Evolutionary conservation across 148 eudicot genomes (phyloP), one percentile per base, ranked within the genome.

Genomic region (Dianthus caryophyllus): DNA sequence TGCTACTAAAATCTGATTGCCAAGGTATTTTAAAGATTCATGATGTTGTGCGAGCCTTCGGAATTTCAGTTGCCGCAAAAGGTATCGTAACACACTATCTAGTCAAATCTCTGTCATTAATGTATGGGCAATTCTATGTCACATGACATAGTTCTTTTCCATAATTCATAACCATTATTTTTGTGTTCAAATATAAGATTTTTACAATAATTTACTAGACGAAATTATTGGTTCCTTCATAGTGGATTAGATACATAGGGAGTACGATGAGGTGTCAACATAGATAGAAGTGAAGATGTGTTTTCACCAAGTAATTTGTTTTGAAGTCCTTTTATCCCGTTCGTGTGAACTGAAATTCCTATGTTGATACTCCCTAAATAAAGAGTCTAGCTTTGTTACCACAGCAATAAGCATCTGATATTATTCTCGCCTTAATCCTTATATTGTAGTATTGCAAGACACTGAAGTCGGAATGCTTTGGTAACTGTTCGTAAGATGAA

Each of bases 11-110:
- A 0, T 25, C 6, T 55, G 25, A 33, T 8, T 0, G 12, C 58
- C 3, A 1, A 7, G 56, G 38, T 15, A 0, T 39, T 43, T 22
- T 68, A 14, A 55, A 27, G 3, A 56, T 68, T 18, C 63, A 41
- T 22, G 59, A 51, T 50, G 36, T 61, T 15, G 59, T 60, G 6
- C 48, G 73, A 10, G 65, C 21, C n/a, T 59, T 33, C 22, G 30
- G 33, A 39, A 51, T 33, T 4, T 66, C 49, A 1, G 4, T 68
- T 17, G 41, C 62, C 5, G 27, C 24, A 1, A n/a, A 56, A 68
- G 57, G 58, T 51, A 2, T 17, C 18, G 21, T n/a, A n/a, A 8
- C 48, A 44, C 16, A 10, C 14, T 16, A 9, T 44, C 10, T 44
- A 9, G 14, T 9, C 2, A 9, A 47, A 15, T 15, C 4, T 1